phyloP scores from a whole-genome alignment of 768 basidiomycete species.

The Boletus rubropictus region DNA sequence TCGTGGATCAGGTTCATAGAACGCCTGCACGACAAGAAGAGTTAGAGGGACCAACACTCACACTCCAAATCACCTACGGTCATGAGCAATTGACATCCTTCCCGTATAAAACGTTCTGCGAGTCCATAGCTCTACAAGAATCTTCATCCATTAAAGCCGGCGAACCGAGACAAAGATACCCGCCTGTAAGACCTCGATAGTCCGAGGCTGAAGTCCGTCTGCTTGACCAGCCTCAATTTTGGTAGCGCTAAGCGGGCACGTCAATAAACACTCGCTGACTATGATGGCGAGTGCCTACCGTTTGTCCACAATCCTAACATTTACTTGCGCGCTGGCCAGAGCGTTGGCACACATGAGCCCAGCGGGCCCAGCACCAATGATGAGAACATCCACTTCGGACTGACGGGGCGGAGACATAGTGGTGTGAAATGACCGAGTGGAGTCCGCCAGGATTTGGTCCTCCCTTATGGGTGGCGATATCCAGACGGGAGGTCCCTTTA shows the following conservation, averaged over 20 bases:
- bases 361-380: conserved; percentile 39
- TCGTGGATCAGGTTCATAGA: conserved; percentile 60
- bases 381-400: conserved; percentile 36
- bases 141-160: neutral
- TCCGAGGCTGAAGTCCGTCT: conserved; percentile 25
- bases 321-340: conserved; percentile 33
- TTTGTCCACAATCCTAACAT: conserved; percentile 38
- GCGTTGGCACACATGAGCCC: conserved; percentile 41
- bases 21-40: conserved; percentile 42
- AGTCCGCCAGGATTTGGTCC: neutral
- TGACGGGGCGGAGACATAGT: conserved; percentile 13
- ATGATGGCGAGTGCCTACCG: conserved; percentile 22
- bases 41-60: neutral
- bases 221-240: conserved; percentile 24
- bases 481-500: neutral
- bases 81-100: conserved; percentile 61
- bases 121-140: conserved; percentile 64
- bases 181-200: conserved; percentile 43
- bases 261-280: neutral
- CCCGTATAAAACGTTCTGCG: conserved; percentile 50
- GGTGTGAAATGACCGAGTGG: neutral
- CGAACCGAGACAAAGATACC: neutral
- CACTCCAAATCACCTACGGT: conserved; percentile 42
- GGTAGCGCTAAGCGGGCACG: conserved; percentile 5
- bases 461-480: conserved; percentile 1